phyloP scores from a whole-genome alignment of 1,139 yeast species.

The Diutina mesorugosa region DNA sequence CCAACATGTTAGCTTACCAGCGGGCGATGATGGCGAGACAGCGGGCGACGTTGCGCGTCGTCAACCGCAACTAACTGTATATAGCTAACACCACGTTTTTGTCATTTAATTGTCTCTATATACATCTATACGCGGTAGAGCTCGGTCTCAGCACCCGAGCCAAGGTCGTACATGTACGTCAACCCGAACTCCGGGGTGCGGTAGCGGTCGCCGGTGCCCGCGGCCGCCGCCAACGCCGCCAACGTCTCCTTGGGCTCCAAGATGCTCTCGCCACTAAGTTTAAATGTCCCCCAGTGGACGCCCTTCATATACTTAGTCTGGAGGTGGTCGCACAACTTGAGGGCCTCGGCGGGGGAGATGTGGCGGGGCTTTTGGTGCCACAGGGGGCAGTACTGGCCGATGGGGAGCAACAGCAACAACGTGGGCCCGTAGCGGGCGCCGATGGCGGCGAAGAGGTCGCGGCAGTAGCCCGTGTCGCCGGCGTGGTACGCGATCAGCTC shows the following conservation, averaged over 20 bases:
- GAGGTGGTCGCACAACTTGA: constrained; percentile 53
- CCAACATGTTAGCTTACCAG: constrained; percentile 30
- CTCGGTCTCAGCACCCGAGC: constrained; percentile 1
- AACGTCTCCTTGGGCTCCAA: constrained; percentile 56
- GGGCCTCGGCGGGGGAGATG: constrained; percentile 67
- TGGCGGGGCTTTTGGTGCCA: constrained; percentile 93
- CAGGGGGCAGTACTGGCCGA: constrained; percentile 90
- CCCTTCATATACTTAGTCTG: constrained; percentile 60
- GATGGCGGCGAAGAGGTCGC: constrained; percentile 55
- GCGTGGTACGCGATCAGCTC: constrained; percentile 75
- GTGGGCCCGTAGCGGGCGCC: constrained; percentile 53
- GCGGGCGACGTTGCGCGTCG: constrained; percentile 22
- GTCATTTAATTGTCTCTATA: not conserved
- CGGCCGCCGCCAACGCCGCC: constrained; percentile 11
- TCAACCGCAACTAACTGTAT: constrained; percentile 7
- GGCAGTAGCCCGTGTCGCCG: constrained; percentile 86
- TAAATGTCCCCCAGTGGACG: constrained; percentile 94
- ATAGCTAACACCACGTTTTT: not conserved
- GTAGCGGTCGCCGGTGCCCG: constrained; percentile 12
- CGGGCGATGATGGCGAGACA: constrained; percentile 24
- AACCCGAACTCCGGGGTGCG: constrained; percentile 30
- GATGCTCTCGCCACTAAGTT: constrained; percentile 76
- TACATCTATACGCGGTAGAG: not conserved
- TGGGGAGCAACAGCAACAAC: constrained; percentile 65
- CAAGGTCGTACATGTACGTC: constrained; percentile 25